Percentiles rank a stretch among this genome's conserved stretches.
phyloP scores from a whole-genome alignment of 768 basidiomycete genomes.

The Tricholoma sp. region DNA sequence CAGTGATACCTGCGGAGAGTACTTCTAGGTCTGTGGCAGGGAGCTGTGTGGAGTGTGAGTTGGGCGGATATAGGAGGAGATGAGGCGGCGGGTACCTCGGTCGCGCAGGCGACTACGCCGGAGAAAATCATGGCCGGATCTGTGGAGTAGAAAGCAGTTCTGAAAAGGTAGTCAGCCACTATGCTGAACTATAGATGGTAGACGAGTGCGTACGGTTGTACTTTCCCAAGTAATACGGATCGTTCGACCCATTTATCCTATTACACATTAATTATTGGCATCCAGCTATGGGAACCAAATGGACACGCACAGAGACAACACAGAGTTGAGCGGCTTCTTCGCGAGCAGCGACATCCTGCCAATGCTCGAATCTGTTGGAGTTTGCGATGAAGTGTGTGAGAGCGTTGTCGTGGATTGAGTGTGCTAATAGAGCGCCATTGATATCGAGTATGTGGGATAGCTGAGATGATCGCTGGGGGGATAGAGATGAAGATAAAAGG shows the following conservation, averaged over 20 bases:
- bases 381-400: slow-evolving; percentile 56
- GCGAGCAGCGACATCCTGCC: slow-evolving; percentile 30
- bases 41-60: slow-evolving; percentile 32
- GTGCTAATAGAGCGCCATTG: slow-evolving; percentile 43
- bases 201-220: slow-evolving; percentile 44
- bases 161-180: slow-evolving; percentile 14
- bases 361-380: slow-evolving; percentile 51
- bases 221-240: slow-evolving; percentile 49
- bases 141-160: slow-evolving; percentile 63
- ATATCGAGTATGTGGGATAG: slow-evolving; percentile 42
- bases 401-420: slow-evolving; percentile 26
- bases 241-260: slow-evolving; percentile 70
- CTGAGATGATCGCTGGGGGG: slow-evolving; percentile 34
- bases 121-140: slow-evolving; percentile 81
- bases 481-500: slow-evolving; percentile 45
- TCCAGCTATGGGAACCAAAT: background rate
- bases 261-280: slow-evolving; percentile 4
- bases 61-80: background rate
- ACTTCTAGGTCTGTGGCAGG: slow-evolving; percentile 64
- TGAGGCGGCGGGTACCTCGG: slow-evolving; percentile 42
- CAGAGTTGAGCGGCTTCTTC: slow-evolving; percentile 19
- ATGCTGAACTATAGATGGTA: background rate
- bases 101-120: slow-evolving; percentile 68
- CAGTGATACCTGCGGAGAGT: slow-evolving; percentile 64
- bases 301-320: slow-evolving; percentile 32